Evolutionary conservation across 345 rosid species (phyloP), one percentile per base, ranked within the genome.

Genomic region (Gossypium australe): DNA sequence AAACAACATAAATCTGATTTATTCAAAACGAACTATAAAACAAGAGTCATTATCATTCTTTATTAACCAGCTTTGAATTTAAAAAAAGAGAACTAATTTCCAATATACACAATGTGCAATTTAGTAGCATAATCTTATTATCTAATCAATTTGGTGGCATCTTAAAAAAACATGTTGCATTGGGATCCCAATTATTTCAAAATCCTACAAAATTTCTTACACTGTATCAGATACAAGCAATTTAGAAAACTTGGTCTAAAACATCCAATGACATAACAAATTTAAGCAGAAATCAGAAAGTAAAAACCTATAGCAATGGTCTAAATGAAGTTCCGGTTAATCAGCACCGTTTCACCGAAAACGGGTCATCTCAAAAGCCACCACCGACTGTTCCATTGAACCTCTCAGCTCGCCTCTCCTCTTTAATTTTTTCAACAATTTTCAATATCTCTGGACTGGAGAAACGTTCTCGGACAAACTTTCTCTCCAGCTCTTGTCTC

Each of bases 401-500:
- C 49, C 70, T 16, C 53, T 70, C 83, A 41, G 86, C 76, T 44
- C 80, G 85, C 82, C 45, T 83, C 77, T 92, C 90, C 73, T 84
- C 88, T 82, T 87, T 87, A 88, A 95, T n/a, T 82, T 77, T 86
- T 63, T 87, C 80, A 64, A 84, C 67, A 18, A 93, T 75, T 74
- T 82, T 79, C 61, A 72, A 81, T n/a, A 82, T 80, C 5, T 79
- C 80, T 14, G 93, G 93, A 76, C 87, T 72, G 63, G 13, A 56
- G 86, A 84, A 89, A 44, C 90, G 86, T 38, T 82, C 90, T 8
- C 60, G 85, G 8, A 85, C 85, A 17, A 81, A 76, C 82, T 78
- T 86, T 76, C 72, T 90, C 82, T 81, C 88, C 76, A 78, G 86
- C 2, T 79, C 86, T 85, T 88, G 94, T 58, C 82, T 81, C 79